Conservation (phyloP, 768 basidiomycete genomes). For the Leccinum boreale region DNA sequence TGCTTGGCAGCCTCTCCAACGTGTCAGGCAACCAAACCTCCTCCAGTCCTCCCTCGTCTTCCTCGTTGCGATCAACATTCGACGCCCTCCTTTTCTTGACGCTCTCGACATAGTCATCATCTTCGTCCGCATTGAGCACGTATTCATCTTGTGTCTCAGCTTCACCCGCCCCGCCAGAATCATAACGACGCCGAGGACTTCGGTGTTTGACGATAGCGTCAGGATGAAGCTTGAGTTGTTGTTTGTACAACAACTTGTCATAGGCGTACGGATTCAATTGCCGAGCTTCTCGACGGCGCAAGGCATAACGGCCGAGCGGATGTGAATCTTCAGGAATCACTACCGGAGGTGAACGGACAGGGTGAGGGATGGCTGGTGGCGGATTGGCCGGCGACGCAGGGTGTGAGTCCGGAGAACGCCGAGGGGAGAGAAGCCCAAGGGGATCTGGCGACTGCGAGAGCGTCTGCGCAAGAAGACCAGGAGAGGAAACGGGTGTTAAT, state of each 20-base stretch:
- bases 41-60: neutral
- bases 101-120: slow-evolving; percentile 26
- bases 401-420: neutral
- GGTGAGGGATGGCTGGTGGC: neutral
- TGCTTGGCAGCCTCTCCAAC: slow-evolving; percentile 37
- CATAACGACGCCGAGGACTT: slow-evolving; percentile 32
- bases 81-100: slow-evolving; percentile 7
- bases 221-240: slow-evolving; percentile 49
- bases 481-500: slow-evolving; percentile 20
- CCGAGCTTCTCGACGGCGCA: slow-evolving; percentile 51
- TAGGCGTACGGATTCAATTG: slow-evolving; percentile 63
- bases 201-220: slow-evolving; percentile 63
- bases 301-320: slow-evolving; percentile 42
- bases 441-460: slow-evolving; percentile 23
- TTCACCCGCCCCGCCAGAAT: slow-evolving; percentile 24
- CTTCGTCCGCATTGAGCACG: slow-evolving; percentile 21
- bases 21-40: slow-evolving; percentile 33
- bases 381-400: neutral
- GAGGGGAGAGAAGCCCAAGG: slow-evolving; percentile 14
- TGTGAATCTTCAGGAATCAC: slow-evolving; percentile 18
- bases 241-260: slow-evolving; percentile 52
- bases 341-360: slow-evolving; percentile 1
- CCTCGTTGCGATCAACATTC: slow-evolving; percentile 1
- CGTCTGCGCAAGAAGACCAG: slow-evolving; percentile 2
- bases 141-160: slow-evolving; percentile 35